A percentile compares a stretch with the other conserved stretches of the same genome.
phyloP scores from a whole-genome alignment of 352 stramenopile species.

The Saprolegnia parasitica region DNA sequence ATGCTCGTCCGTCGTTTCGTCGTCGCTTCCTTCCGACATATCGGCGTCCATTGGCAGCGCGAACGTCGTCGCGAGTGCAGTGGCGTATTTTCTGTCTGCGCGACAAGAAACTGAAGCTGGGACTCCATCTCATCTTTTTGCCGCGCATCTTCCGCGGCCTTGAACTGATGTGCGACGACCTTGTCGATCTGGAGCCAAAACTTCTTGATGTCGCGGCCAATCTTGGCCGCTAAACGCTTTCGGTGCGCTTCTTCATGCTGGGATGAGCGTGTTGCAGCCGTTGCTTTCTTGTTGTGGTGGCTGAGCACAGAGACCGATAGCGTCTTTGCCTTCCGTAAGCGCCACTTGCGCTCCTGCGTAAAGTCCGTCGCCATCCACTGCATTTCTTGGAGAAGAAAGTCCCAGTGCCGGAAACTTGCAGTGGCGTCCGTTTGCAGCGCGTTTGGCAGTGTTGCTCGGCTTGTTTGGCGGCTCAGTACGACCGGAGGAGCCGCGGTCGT shows the following conservation, averaged over 20 bases:
- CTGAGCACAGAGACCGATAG: slow-evolving; percentile 55
- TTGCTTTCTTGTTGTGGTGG: slow-evolving; percentile 51
- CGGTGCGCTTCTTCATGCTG: slow-evolving; percentile 41
- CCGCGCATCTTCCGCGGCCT: slow-evolving; percentile 83
- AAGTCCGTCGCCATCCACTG: slow-evolving; percentile 94
- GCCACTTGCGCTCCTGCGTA: slow-evolving; percentile 83
- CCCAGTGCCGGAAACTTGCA: slow-evolving; percentile 38
- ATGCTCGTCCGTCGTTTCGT: slow-evolving; percentile 7
- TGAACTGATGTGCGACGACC: slow-evolving; percentile 97
- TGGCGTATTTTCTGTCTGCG: slow-evolving; percentile 97
- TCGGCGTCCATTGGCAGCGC: slow-evolving; percentile 15
- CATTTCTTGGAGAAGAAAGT: slow-evolving; percentile 83
- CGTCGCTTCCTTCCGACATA: background rate
- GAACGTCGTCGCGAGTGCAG: slow-evolving; percentile 68
- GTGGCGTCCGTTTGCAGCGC: background rate
- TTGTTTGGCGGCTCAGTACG: slow-evolving; percentile 4
- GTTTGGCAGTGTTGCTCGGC: background rate
- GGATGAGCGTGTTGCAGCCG: slow-evolving; percentile 30
- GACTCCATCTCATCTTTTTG: slow-evolving; percentile 93
- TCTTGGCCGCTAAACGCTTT: slow-evolving; percentile 58
- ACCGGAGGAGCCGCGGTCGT: background rate
- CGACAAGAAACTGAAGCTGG: slow-evolving; percentile 92
- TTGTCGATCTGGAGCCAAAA: slow-evolving; percentile 99
- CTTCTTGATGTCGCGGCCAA: slow-evolving; percentile 86
- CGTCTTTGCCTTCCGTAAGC: slow-evolving; percentile 67